Base-by-base conservation (phyloP, 176 grass and related monocot species). In the Calamus simplicifolius region DNA sequence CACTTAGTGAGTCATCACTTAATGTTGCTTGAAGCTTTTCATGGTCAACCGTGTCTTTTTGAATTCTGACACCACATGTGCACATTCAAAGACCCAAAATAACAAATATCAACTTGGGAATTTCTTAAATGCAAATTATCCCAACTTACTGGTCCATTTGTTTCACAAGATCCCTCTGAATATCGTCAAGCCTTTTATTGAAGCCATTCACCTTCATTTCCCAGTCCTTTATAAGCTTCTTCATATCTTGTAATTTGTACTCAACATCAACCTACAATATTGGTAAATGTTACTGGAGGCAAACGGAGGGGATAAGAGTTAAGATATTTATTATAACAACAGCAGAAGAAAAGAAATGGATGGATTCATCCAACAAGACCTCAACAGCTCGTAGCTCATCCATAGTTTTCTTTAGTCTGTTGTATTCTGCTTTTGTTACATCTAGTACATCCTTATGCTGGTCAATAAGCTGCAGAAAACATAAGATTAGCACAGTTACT, bases 361-460 rank as follows among this genome's bases (percentile, higher is more conserved):
- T 16, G 14, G 18, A 17, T 17, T 52, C 63, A 55, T 43, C 10
- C 52, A 68, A 38, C 52, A 58, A 60, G 52, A 98, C 93, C 78
- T 98, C 93, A 0, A 72, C 66, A 54, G 83, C 78, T 59, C 93
- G 83, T 56, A 98, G 75, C 62, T 81, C 87, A 69, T 92, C 81
- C 87, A 98, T 77, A 50, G 64, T 79, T 78, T 88, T 91, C 79
- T 92, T 91, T 55, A 85, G 25, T 76, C 80, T 74, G 59, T 82
- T 98, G 52, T 80, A 98, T 18, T 98, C 71, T 62, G 62, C 81
- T 76, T 98, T 98, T 78, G 93, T 92, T 80, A 78, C 83, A 63
- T 88, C 84, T 38, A 98, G 76, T 48, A 80, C 73, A 67, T 63
- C 80, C 69, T 98, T 85, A 69, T 98, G 93, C 19, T 64, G 58